These are phyloP conservation scores for Giardia muris DNA, from an alignment of 208 protist genomes.

Conservation along the genomic window DNA sequence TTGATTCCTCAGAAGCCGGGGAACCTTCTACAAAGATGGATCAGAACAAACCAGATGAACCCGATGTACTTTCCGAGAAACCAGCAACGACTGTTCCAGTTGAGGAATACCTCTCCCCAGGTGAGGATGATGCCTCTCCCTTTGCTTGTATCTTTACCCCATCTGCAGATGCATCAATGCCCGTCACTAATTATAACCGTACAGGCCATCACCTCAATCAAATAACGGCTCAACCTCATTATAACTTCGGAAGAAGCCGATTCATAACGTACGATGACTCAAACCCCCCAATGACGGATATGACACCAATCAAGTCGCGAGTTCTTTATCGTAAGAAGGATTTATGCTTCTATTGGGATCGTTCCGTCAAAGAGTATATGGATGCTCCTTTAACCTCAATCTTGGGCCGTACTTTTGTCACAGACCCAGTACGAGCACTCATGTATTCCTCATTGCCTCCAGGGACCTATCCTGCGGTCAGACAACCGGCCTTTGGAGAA, in stretches of 20 bases:
- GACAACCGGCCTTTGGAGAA: background rate
- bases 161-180: background rate
- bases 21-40: background rate
- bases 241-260: background rate
- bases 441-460: background rate
- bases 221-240: background rate
- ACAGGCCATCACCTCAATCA: background rate
- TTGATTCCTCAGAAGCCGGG: background rate
- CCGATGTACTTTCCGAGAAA: background rate
- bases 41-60: background rate
- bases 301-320: background rate
- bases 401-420: background rate
- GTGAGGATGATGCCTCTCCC: background rate
- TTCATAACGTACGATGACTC: background rate
- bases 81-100: background rate
- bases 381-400: background rate
- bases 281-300: background rate
- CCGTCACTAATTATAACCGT: background rate
- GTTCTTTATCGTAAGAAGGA: background rate
- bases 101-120: background rate
- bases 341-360: background rate
- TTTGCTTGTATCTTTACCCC: background rate
- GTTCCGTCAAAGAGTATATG: background rate
- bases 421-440: background rate
- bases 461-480: background rate